A percentile compares a stretch with the other conserved stretches of the same genome.
Conservation (phyloP, 352 stramenopile species). For the Phytopythium delawarense region DNA sequence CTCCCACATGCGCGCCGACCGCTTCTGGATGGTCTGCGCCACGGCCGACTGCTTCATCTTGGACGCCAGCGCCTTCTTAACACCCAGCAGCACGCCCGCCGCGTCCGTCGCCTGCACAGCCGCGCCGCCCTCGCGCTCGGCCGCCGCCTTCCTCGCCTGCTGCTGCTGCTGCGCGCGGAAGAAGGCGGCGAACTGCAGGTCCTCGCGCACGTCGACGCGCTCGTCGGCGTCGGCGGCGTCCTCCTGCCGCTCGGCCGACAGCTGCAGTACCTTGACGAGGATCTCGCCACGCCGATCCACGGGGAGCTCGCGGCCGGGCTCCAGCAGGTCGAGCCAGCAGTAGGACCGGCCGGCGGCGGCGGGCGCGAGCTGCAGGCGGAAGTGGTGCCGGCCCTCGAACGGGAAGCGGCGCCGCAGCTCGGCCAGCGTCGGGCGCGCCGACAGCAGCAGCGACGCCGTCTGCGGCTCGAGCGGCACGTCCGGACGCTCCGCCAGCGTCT, state of each 20-base stretch:
- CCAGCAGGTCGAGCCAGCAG: slow-evolving; percentile 73
- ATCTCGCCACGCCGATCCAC: slow-evolving; percentile 37
- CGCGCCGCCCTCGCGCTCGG: neutral
- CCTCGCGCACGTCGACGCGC: slow-evolving; percentile 61
- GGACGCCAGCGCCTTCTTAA: slow-evolving; percentile 77
- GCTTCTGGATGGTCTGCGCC: slow-evolving; percentile 71
- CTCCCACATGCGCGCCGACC: slow-evolving; percentile 67
- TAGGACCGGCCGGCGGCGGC: slow-evolving; percentile 24
- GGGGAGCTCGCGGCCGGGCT: slow-evolving; percentile 39
- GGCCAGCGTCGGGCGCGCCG: slow-evolving; percentile 44
- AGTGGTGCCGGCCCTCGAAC: slow-evolving; percentile 74
- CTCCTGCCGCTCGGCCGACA: slow-evolving; percentile 19
- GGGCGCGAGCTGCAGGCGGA: slow-evolving; percentile 54
- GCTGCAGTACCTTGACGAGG: slow-evolving; percentile 73
- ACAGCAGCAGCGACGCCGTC: slow-evolving; percentile 66
- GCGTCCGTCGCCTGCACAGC: slow-evolving; percentile 33
- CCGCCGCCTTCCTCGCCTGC: slow-evolving; percentile 1
- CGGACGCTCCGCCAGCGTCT: slow-evolving; percentile 55
- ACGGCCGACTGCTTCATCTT: slow-evolving; percentile 76
- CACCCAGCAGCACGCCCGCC: slow-evolving; percentile 53
- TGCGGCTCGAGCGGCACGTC: slow-evolving; percentile 36
- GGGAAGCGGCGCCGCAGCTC: slow-evolving; percentile 72
- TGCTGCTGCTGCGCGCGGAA: slow-evolving; percentile 45
- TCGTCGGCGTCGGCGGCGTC: slow-evolving; percentile 17
- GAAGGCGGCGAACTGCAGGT: slow-evolving; percentile 56